phyloP scores from a whole-genome alignment of 1,139 yeast genomes.

The Hansenula anomala region DNA sequence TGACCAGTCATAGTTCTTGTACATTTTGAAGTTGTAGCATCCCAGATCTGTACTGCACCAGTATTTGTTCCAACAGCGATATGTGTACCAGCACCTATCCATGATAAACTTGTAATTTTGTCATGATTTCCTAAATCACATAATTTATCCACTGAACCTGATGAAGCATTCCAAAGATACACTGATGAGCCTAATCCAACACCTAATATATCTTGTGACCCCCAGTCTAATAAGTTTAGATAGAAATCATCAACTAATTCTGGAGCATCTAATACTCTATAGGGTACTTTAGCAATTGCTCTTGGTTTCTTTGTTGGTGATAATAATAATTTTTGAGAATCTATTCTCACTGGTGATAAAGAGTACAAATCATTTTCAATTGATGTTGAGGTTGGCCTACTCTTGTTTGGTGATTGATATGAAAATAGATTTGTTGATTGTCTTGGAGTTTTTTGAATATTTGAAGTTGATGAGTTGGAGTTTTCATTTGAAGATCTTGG shows the following conservation, averaged over 20 bases:
- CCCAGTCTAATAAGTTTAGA: constrained; percentile 93
- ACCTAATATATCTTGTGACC: constrained; percentile 79
- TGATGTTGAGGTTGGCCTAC: constrained; percentile 49
- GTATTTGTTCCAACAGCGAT: constrained; percentile 85
- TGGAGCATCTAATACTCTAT: constrained; percentile 93
- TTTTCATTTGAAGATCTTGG: constrained; percentile 15
- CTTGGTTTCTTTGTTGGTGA: constrained; percentile 82
- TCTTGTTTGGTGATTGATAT: constrained; percentile 63
- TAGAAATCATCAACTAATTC: constrained; percentile 93
- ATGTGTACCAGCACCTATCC: constrained; percentile 96
- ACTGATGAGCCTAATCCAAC: constrained; percentile 90
- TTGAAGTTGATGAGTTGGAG: constrained; percentile 4
- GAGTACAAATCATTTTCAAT: constrained; percentile 75
- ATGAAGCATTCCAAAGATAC: constrained; percentile 85
- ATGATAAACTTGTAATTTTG: constrained; percentile 73
- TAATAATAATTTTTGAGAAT: constrained; percentile 70
- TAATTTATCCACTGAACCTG: constrained; percentile 78
- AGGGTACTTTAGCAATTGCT: constrained; percentile 80
- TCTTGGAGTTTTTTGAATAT: constrained; percentile 39
- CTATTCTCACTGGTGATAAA: constrained; percentile 83
- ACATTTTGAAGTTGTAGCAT: constrained; percentile 78
- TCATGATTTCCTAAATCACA: constrained; percentile 65
- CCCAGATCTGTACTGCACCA: constrained; percentile 94
- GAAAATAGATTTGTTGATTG: constrained; percentile 62
- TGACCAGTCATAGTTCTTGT: constrained; percentile 94